Conservation (phyloP, 768 basidiomycete species). For the Dendrothele bispora region DNA sequence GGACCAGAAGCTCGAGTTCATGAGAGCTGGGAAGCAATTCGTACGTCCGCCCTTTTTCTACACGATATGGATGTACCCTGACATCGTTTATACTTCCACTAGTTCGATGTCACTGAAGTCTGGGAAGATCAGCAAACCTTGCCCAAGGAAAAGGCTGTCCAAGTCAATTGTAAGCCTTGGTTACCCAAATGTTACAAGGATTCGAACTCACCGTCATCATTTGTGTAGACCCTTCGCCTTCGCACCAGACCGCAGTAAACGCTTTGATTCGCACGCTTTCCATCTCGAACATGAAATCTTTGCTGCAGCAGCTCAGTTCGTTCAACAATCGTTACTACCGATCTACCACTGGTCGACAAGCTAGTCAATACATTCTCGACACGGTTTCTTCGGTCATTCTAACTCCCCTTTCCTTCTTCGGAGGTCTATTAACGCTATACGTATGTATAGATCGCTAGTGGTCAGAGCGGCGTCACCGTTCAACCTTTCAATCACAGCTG, state of each 20-base stretch:
- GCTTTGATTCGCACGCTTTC: not conserved
- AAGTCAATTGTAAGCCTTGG: too few species aligned
- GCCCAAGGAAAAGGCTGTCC: too few species aligned
- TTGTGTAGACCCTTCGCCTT: not conserved
- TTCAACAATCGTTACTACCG: slow-evolving; percentile 18
- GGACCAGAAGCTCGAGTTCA: too few species aligned
- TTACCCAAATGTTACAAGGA: too few species aligned
- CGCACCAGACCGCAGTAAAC: not conserved
- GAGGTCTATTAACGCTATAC: not conserved
- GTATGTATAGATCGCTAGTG: not conserved
- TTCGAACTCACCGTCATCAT: too few species aligned
- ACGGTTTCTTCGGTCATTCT: not conserved
- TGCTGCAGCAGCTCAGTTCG: slow-evolving; percentile 12
- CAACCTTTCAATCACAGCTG: slow-evolving; percentile 11
- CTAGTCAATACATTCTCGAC: slow-evolving; percentile 17
- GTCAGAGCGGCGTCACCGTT: slow-evolving; percentile 19
- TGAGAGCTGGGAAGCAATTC: slow-evolving; percentile 37
- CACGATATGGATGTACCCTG: not conserved
- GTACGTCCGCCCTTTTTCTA: slow-evolving; percentile 19
- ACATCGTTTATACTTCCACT: not conserved
- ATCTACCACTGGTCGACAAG: slow-evolving; percentile 14
- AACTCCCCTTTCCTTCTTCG: not conserved
- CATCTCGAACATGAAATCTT: not conserved
- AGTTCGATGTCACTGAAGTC: too few species aligned
- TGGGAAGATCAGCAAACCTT: too few species aligned